Base-by-base conservation (phyloP, 2,329 filamentous ascomycete species). In the Aspergillus fijiensis region DNA sequence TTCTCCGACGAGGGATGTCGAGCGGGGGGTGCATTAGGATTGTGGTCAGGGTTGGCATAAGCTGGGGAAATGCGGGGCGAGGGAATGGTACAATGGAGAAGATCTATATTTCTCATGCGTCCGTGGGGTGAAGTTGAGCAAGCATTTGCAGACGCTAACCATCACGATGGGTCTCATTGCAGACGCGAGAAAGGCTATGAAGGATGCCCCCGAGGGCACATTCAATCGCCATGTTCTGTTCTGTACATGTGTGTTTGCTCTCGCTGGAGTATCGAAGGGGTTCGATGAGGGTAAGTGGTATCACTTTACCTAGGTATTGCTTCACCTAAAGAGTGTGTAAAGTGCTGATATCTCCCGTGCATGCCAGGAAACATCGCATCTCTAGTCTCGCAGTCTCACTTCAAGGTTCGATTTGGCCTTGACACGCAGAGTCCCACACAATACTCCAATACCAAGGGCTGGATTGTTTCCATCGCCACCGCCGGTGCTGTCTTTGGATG, bases 211-310 rank as follows among this genome's bases (percentile, higher is more conserved):
- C 10, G 61, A 62, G 25, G 60, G 59, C 12, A 65, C 64, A 21
- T 66, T 68, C 53, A 68, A 68, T 50, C 57, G 49, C 21, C 63
- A 67, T 61, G 59, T 67, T 6, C 16, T 66, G 27, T 58, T 66
- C 49, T 63, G 59, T 33, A 66, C 64, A 19, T 62, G 61, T 7
- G 58, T 67, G 10, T 67, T 67, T 58, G 66, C 65, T 4, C 61
- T 68, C 14, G 49, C 66, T 12, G 65, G 63, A 27, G 64, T 67
- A 2, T 51, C 66, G 1, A 67, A 67, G 31, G 66, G 66, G 1
- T 68, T 65, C 48, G 66, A 68, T 51, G 63, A 68, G 56, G 60
- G 60, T 59, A 21, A 14, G 31, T 5, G 7, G 10, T 27, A 23
- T 23, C 5, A 7, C 14, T 35, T 16, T 4, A 35, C 3, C 33